Evolutionary conservation across 2,329 filamentous ascomycete genomes (phyloP), one percentile per base, ranked within the genome.

Genomic region (Aspergillus sp.): DNA sequence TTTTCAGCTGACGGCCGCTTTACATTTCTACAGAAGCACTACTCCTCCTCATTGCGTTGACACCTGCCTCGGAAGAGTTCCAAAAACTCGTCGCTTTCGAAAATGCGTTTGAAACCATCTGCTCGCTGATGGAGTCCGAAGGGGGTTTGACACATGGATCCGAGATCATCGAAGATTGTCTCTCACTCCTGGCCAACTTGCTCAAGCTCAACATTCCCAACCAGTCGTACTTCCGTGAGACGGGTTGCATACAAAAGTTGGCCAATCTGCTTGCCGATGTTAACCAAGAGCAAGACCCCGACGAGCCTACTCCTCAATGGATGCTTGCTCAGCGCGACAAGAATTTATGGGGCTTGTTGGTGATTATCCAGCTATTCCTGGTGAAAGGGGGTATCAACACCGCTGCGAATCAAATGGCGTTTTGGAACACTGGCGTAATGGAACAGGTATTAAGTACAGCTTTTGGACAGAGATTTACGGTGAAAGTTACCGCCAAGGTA

Each of bases 71-170:
- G 8, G 79, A 88, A 43, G 93, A 98, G 67, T 84, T 99, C 52
- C 93, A 98, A 71, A 98, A 98, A 73, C 83, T 98, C 2, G 93
- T 98, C 23, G 95, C 92, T 0, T 98, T 97, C 65, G 92, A 97
- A 68, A 93, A 91, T 80, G 91, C 93, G 0, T 98, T 97, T 67
- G 91, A 95, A 60, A 87, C 89, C 44, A 80, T 96, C 24, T 97
- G 98, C 71, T 82, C 82, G 45, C 87, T 98, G 53, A 90, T 99
- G 53, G 84, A 88, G 63, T 80, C 82, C 0, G 95, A 99, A 68
- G 95, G 95, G 0, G 89, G 88, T 2, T 78, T 99, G 45, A 83
- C 82, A 4, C 88, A 96, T 66, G 95, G 95, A 15, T 91, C 90
- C 43, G 89, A 93, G 60, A 85, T 90, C 12, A 90, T 97, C 3